phyloP scores from a whole-genome alignment of 495 filamentous ascomycete species.

The Rostrohypoxylon terebratum region DNA sequence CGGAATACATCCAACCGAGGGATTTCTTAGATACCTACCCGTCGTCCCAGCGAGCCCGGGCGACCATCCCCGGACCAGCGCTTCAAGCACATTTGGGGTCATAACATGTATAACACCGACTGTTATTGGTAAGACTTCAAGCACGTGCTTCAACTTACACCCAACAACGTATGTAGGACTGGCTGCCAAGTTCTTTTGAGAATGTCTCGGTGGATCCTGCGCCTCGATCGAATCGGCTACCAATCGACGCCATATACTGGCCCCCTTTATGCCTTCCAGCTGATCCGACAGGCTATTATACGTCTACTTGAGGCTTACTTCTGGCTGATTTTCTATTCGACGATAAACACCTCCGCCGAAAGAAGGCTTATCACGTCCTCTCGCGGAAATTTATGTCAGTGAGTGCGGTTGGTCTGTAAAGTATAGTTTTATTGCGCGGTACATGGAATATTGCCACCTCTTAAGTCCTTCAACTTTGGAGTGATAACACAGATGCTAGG shows the following conservation, averaged over 20 bases:
- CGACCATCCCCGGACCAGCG: conserved; percentile 4
- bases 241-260: conserved; percentile 12
- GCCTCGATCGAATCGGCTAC: conserved; percentile 8
- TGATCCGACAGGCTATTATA: conserved; percentile 22
- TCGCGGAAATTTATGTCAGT: neutral
- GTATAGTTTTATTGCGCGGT: neutral
- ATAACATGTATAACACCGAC: conserved; percentile 4
- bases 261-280: conserved; percentile 21
- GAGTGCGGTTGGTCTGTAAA: neutral
- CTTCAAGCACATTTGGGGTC: conserved; percentile 6
- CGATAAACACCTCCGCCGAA: conserved; percentile 7
- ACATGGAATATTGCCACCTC: neutral
- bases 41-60: neutral
- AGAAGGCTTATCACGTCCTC: neutral
- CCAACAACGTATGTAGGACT: conserved; percentile 24
- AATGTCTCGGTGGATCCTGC: conserved; percentile 2
- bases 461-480: neutral
- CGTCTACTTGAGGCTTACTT: conserved; percentile 4
- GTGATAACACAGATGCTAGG: neutral
- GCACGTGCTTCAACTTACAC: conserved; percentile 32
- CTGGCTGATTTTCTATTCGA: conserved; percentile 12
- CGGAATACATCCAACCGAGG: neutral
- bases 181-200: conserved; percentile 22
- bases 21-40: conserved; percentile 1
- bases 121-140: conserved; percentile 33